phyloP scores from a whole-genome alignment of 2,329 filamentous ascomycete species.

The Fulvia fulva region DNA sequence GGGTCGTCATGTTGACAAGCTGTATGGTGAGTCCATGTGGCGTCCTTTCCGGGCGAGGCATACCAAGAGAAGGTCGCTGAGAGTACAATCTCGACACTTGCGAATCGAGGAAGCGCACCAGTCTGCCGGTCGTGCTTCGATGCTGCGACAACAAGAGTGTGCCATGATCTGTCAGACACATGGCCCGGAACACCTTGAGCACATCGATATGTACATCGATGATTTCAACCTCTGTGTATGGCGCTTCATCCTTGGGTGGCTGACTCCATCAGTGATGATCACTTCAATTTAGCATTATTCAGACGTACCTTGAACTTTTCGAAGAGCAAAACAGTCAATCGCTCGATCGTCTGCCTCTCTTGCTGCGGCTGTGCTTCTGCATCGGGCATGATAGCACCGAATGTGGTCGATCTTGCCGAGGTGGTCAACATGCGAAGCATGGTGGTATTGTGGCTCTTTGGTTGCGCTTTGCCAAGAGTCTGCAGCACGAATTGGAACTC shows the following conservation, averaged over 20 bases:
- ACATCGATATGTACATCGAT: constrained; percentile 47
- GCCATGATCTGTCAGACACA: constrained; percentile 61
- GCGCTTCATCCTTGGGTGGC: constrained; percentile 39
- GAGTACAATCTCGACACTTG: constrained; percentile 60
- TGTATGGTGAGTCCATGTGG: constrained; percentile 41
- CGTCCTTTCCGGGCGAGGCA: constrained; percentile 11
- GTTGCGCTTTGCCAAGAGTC: constrained; percentile 64
- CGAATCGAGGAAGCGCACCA: constrained; percentile 72
- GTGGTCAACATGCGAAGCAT: constrained; percentile 65
- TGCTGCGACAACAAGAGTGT: constrained; percentile 64
- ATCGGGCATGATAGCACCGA: constrained; percentile 62
- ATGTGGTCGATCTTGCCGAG: constrained; percentile 59
- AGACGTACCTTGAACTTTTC: constrained; percentile 45
- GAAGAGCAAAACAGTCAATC: constrained; percentile 59
- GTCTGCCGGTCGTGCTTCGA: constrained; percentile 64
- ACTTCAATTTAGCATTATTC: neutral
- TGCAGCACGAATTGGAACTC: constrained; percentile 63
- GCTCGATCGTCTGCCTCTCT: constrained; percentile 54
- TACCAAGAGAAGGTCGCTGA: constrained; percentile 24
- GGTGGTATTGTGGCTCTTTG: constrained; percentile 57
- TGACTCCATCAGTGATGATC: neutral
- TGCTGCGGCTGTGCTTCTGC: constrained; percentile 32
- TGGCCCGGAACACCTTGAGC: constrained; percentile 49
- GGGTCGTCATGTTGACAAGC: constrained; percentile 57
- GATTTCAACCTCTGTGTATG: constrained; percentile 38